Evolutionary conservation across 352 stramenopile genomes (phyloP).

Genomic region (Pythium sukuiense): DNA sequence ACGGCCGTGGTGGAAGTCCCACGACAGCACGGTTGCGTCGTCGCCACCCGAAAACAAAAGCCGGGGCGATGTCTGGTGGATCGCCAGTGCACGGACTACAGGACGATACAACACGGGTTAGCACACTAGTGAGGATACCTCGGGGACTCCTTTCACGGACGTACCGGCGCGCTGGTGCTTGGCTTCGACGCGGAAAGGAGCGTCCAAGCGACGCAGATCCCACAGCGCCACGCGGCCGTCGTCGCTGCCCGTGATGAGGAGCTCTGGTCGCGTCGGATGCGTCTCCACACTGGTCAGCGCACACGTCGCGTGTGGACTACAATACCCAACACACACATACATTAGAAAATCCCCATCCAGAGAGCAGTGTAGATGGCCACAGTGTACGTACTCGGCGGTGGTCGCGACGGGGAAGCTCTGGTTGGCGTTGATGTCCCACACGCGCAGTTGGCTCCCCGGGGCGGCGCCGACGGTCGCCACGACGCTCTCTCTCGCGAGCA

Average conservation of each 20-base stretch:
- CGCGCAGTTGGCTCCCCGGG: conserved; percentile 59
- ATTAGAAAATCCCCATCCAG: not conserved
- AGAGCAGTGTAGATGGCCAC: not conserved
- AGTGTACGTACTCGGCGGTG: conserved; percentile 53
- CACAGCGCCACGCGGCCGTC: conserved; percentile 72
- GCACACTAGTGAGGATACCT: not conserved
- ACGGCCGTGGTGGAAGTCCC: conserved; percentile 70
- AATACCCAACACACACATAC: not conserved
- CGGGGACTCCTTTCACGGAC: not conserved
- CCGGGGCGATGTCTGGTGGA: conserved; percentile 61
- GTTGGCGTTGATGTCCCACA: conserved; percentile 74
- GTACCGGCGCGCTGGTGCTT: conserved; percentile 61
- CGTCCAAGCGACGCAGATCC: conserved; percentile 70
- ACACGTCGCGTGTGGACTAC: conserved; percentile 36
- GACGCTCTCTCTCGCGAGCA: conserved; percentile 65
- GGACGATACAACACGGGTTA: conserved; percentile 1
- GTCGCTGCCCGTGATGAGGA: conserved; percentile 69
- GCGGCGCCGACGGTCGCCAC: conserved; percentile 69
- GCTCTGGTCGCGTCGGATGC: conserved; percentile 73
- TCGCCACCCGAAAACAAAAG: conserved; percentile 69
- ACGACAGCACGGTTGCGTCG: conserved; percentile 61
- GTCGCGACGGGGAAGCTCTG: conserved; percentile 53
- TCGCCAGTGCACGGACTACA: conserved; percentile 59
- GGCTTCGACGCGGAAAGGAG: conserved; percentile 63
- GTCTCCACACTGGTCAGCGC: conserved; percentile 66